Conservation (phyloP, 2,329 filamentous ascomycete genomes). For the Tolypocladium nubicola region DNA sequence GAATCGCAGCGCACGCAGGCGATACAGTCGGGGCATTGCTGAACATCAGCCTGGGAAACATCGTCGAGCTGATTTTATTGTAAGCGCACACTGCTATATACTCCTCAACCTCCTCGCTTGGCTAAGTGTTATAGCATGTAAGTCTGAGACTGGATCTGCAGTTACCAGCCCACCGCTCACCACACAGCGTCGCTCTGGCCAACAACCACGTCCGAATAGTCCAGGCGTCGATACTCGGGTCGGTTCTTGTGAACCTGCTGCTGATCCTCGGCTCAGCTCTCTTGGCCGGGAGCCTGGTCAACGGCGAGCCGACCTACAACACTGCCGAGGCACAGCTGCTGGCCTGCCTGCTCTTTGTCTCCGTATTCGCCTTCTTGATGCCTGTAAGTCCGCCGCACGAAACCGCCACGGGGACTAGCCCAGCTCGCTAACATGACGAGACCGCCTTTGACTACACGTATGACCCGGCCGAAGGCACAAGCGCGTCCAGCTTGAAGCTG, state of each 20-base stretch:
- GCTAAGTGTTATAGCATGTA: slow-evolving; percentile 18
- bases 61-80: slow-evolving; percentile 53
- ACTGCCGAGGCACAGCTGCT: slow-evolving; percentile 22
- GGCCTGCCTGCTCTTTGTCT: slow-evolving; percentile 24
- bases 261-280: slow-evolving; percentile 70
- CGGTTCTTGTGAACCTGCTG: slow-evolving; percentile 66
- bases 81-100: slow-evolving; percentile 20
- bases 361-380: slow-evolving; percentile 26
- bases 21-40: slow-evolving; percentile 49
- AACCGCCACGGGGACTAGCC: not conserved
- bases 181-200: slow-evolving; percentile 34
- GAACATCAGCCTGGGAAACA: slow-evolving; percentile 53
- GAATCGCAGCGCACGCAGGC: slow-evolving; percentile 43
- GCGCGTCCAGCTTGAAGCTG: slow-evolving; percentile 55
- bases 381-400: slow-evolving; percentile 14
- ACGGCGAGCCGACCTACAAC: slow-evolving; percentile 46
- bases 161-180: not conserved
- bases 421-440: slow-evolving; percentile 7
- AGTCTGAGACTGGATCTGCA: slow-evolving; percentile 5
- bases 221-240: slow-evolving; percentile 65
- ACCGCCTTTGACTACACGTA: slow-evolving; percentile 41
- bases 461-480: slow-evolving; percentile 42
- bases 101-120: not conserved
- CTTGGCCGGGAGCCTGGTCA: slow-evolving; percentile 56
- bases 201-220: slow-evolving; percentile 63